A percentile compares a stretch with the other conserved stretches of the same genome.
Conservation (phyloP, 2,329 filamentous ascomycete species). For the Colletotrichum spaethianum region DNA sequence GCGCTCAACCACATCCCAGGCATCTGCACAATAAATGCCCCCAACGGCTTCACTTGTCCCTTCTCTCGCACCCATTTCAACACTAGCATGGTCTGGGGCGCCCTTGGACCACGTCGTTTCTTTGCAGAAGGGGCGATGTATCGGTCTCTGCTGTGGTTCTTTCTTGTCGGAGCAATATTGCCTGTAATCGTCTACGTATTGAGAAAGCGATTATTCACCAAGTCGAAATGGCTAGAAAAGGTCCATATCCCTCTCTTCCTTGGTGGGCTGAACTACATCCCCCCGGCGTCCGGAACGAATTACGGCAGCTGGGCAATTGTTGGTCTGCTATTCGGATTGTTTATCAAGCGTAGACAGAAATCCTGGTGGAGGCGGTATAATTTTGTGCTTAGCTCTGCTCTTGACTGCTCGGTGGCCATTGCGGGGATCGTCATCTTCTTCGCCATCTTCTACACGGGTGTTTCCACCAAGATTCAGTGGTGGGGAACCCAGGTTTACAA, state of each 20-base stretch:
- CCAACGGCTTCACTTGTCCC: conserved; percentile 61
- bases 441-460: conserved; percentile 50
- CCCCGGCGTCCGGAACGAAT: conserved; percentile 51
- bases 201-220: conserved; percentile 41
- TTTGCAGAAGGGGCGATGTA: conserved; percentile 67
- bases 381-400: conserved; percentile 50
- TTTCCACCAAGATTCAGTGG: conserved; percentile 46
- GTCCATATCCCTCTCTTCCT: conserved; percentile 50
- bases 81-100: conserved; percentile 69
- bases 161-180: conserved; percentile 63
- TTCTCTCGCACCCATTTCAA: conserved; percentile 61
- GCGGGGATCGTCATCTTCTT: conserved; percentile 53
- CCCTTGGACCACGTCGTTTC: conserved; percentile 69
- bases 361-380: conserved; percentile 52
- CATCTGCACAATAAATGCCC: conserved; percentile 61
- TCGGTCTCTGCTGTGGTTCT: conserved; percentile 65
- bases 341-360: conserved; percentile 45
- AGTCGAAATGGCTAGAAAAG: conserved; percentile 42
- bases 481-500: conserved; percentile 49
- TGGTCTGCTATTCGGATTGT: conserved; percentile 48
- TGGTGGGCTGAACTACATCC: conserved; percentile 51
- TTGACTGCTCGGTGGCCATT: conserved; percentile 51
- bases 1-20: conserved; percentile 60
- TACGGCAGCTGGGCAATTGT: conserved; percentile 51
- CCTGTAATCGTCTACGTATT: conserved; percentile 63